Evolutionary conservation across 768 basidiomycete genomes (phyloP), one percentile per base, ranked within the genome.

Genomic region (Pleurotus salmoneostramineus): DNA sequence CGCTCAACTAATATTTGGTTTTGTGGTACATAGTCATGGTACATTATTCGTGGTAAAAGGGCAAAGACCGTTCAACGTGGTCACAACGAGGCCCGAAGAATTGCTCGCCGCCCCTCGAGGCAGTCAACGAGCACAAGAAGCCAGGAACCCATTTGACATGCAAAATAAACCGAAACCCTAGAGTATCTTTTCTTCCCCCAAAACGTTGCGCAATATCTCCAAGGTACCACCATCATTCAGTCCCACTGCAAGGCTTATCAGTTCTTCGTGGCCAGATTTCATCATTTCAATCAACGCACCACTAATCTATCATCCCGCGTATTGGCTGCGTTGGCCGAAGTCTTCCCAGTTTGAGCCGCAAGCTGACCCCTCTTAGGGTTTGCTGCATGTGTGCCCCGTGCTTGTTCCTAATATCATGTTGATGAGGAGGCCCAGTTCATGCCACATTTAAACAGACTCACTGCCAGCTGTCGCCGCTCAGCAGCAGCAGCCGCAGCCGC

Each of bases 401-500:
- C 69, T 60, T 80, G 74, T 56, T 74, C 71, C 80, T 81, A 64
- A 17, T 40, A 33, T 37, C 42, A 44, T 50, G 66, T 56, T 64
- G 52, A 57, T 58, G 58, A 61, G 51, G 61, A 60, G 59, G 55
- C 57, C 58, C 60, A 58, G 61, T 56, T 56, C 47, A 62, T 60
- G 49, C 34, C 40, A 57, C 21, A 27, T 27, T 50, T 40, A 54
- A 51, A 47, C 46, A 59, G 55, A 72, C 83, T 72, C 63, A 85
- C 85, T 65, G 77, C 75, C 70, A 83, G 75, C 67, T 79, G 61
- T 61, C 85, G 76, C 64, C 78, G 79, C 68, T 85, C 84, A 61
- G 85, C 85, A 60, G 85, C 85, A 68, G 80, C 81, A 68, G 82
- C 80, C 55, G 83, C 82, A 67, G 84, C 84, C 51, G 74, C 71